These are phyloP conservation scores for Tetradesmus obliquus DNA, from an alignment of 139 green algal species.

Conservation along the genomic window DNA sequence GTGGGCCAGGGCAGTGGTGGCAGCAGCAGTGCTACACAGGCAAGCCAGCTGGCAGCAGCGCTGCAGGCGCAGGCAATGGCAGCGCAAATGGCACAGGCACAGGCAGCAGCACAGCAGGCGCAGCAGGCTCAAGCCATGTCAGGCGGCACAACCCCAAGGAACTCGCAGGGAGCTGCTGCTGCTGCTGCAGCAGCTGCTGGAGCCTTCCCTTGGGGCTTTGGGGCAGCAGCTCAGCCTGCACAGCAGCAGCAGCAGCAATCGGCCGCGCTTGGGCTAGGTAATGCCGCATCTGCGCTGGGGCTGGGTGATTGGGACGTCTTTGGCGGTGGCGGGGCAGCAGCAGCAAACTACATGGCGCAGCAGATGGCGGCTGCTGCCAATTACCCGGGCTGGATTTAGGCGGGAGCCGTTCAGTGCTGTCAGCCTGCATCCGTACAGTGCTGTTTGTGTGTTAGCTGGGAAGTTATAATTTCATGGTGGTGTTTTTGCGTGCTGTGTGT, in stretches of 20 bases:
- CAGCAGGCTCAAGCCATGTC: neutral
- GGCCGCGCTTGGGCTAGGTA: neutral
- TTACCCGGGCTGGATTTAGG: neutral
- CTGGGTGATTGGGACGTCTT: neutral
- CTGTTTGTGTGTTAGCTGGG: neutral
- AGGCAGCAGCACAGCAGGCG: neutral
- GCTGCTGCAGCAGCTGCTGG: neutral
- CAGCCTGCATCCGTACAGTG: neutral
- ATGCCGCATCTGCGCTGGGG: constrained; percentile 3
- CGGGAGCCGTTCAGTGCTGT: neutral
- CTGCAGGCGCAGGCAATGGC: neutral
- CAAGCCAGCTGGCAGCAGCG: neutral
- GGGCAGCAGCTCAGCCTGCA: neutral
- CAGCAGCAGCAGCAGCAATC: neutral
- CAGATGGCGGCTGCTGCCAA: constrained; percentile 7
- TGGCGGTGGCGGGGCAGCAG: neutral
- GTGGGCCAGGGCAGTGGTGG: neutral
- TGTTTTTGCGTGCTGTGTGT: too few species aligned
- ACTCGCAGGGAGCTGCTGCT: neutral
- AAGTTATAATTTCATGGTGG: too few species aligned
- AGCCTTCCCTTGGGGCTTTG: neutral
- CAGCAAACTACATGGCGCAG: constrained; percentile 12
- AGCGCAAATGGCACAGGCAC: neutral
- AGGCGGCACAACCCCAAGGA: neutral
- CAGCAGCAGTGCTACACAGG: neutral